Conservation (phyloP, 495 filamentous ascomycete genomes). For the Aspergillus baeticus region DNA sequence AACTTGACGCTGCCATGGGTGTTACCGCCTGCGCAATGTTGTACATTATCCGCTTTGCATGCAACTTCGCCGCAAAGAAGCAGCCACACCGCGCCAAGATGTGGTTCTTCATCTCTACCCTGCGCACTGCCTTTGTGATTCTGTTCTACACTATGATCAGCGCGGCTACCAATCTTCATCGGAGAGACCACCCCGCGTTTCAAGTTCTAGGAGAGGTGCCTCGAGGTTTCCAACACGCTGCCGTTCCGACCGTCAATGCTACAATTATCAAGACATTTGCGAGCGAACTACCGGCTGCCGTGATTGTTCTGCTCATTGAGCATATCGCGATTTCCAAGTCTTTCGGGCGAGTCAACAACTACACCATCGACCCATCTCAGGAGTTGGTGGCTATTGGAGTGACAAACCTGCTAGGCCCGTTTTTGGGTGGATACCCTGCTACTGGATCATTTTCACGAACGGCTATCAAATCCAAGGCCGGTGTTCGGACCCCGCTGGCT, state of each 20-base stretch:
- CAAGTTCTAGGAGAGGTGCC: conserved; percentile 75
- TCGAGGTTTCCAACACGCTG: conserved; percentile 76
- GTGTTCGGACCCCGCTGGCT: conserved; percentile 88
- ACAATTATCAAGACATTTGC: conserved; percentile 62
- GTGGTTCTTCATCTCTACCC: conserved; percentile 86
- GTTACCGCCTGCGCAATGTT: conserved; percentile 79
- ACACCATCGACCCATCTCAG: conserved; percentile 96
- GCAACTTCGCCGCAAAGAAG: conserved; percentile 65
- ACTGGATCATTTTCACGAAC: conserved; percentile 97
- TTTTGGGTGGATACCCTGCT: conserved; percentile 90
- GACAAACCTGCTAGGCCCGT: conserved; percentile 87
- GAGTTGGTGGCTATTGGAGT: conserved; percentile 95
- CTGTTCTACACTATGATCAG: conserved; percentile 92
- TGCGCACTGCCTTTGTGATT: conserved; percentile 90
- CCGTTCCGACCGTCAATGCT: conserved; percentile 68
- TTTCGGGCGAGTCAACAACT: conserved; percentile 95
- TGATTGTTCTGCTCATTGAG: conserved; percentile 94
- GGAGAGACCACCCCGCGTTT: conserved; percentile 51
- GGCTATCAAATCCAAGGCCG: conserved; percentile 97
- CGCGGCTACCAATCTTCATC: conserved; percentile 71
- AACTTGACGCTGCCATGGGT: conserved; percentile 85
- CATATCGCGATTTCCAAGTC: conserved; percentile 98
- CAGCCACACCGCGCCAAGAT: conserved; percentile 68
- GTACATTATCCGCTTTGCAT: conserved; percentile 73
- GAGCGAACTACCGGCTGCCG: conserved; percentile 67